These are phyloP conservation scores for Hypoxylon rubiginosum DNA, from an alignment of 2,329 filamentous ascomycete species.

Conservation along the genomic window DNA sequence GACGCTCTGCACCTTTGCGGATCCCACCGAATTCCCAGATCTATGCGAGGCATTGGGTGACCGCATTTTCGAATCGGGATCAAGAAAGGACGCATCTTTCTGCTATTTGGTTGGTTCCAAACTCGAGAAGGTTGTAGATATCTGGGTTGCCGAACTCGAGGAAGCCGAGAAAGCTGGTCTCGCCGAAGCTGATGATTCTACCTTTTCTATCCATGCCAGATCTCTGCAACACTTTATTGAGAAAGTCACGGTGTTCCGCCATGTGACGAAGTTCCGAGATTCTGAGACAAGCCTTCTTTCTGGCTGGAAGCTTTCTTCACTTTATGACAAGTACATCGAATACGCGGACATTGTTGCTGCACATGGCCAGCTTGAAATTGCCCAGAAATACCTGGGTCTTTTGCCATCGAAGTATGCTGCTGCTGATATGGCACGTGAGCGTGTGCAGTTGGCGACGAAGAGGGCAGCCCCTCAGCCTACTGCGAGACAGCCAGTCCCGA, in stretches of 20 bases:
- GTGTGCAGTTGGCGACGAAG: constrained; percentile 86
- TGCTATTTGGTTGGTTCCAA: constrained; percentile 97
- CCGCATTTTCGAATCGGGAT: constrained; percentile 81
- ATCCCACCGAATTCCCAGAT: constrained; percentile 90
- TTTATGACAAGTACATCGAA: constrained; percentile 97
- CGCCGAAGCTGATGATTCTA: constrained; percentile 79
- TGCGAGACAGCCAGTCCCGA: constrained; percentile 50
- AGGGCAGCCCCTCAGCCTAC: constrained; percentile 58
- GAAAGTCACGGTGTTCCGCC: constrained; percentile 96
- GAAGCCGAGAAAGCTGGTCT: constrained; percentile 84
- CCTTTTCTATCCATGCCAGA: constrained; percentile 91
- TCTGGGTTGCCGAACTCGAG: constrained; percentile 91
- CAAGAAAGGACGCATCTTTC: constrained; percentile 92
- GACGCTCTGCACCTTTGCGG: constrained; percentile 93
- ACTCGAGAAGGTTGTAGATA: constrained; percentile 94
- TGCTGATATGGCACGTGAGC: constrained; percentile 86
- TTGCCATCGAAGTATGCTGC: constrained; percentile 86
- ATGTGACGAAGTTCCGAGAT: constrained; percentile 93
- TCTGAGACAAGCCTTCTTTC: constrained; percentile 76
- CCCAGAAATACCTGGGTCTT: constrained; percentile 91
- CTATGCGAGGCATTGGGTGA: constrained; percentile 96
- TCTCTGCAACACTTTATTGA: constrained; percentile 95
- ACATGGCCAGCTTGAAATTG: constrained; percentile 87
- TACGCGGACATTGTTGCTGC: constrained; percentile 95
- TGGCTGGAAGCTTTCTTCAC: constrained; percentile 87